These are phyloP conservation scores for Hymenoscyphus linearis DNA, from an alignment of 2,329 filamentous ascomycete species.

Conservation along the genomic window DNA sequence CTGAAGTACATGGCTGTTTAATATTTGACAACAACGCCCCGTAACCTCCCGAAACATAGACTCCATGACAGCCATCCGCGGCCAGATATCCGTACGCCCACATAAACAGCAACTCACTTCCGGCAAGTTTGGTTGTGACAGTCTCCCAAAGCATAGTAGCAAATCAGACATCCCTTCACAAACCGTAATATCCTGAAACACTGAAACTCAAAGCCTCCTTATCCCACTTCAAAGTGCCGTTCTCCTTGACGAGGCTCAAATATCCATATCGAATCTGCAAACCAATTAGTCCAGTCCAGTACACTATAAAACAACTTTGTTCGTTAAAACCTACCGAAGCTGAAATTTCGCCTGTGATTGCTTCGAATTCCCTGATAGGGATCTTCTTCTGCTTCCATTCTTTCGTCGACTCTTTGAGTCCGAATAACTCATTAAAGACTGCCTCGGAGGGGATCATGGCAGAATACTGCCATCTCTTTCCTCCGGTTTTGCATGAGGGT, in stretches of 20 bases:
- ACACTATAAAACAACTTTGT: too few species aligned
- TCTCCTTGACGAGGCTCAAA: background rate
- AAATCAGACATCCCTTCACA: background rate
- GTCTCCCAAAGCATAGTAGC: background rate
- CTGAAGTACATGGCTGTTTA: too few species aligned
- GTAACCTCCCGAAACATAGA: background rate
- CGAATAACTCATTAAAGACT: conserved; percentile 1
- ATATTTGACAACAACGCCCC: too few species aligned
- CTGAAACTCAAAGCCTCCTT: conserved; percentile 1
- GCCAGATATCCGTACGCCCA: background rate
- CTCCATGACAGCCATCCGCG: background rate
- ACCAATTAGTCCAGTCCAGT: background rate
- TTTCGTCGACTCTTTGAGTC: background rate
- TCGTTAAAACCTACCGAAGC: background rate
- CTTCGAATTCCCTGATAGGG: background rate
- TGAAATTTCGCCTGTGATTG: background rate
- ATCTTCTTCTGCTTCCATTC: conserved; percentile 7
- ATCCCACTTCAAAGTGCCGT: background rate
- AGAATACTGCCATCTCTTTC: conserved; percentile 3
- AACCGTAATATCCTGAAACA: conserved; percentile 2
- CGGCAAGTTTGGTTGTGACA: background rate
- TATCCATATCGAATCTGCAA: conserved; percentile 1
- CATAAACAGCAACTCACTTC: background rate
- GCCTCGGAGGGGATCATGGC: conserved; percentile 5
- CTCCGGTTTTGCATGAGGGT: conserved; percentile 4